Base-by-base conservation (phyloP, 2,329 filamentous ascomycete genomes). In the Colletotrichum echinochloae region DNA sequence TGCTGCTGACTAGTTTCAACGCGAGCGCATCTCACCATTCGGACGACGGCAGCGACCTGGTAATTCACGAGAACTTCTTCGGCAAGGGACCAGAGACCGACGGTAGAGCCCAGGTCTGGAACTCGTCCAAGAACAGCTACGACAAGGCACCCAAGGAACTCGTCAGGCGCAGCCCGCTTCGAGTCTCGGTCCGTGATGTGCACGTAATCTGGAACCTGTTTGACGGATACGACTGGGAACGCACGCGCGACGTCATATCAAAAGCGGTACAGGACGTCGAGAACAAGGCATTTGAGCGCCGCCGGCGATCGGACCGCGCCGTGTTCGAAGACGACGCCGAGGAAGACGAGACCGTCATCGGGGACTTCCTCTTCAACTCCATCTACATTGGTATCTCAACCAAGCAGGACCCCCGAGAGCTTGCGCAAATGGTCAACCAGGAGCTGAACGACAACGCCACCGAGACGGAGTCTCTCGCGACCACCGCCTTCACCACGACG, bases 131-230 rank as follows among this genome's bases (percentile, higher is more conserved):
- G 74, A 95, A 95, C 75, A 89, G 88, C 1, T 96, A 96, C 75
- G 91, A 92, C 64, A 84, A 86, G 51, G 86, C 89, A 1, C 90
- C 92, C 52, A 85, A 88, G 60, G 79, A 83, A 12, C 89, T 91
- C 72, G 83, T 91, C 11, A 85, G 86, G 48, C 86, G 85, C 63
- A 93, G 91, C 72, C 94, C 95, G 7, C 82, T 99, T 18, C 91
- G 90, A 73, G 85, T 98, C 3, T 90, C 90, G 6, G 87, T 98
- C 20, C 91, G 93, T 33, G 94, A 98, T 77, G 91, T 97, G 7
- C 94, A 98, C 78, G 84, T 98, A 61, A 98, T 98, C 70, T 99
- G 96, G 96, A 97, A 99, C 77, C 84, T 99, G 1, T 98, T 96
- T 79, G 96, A 99, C 83, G 96, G 96, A 1, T 99, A 97, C 78